Evolutionary conservation across 148 eudicot genomes (phyloP).

Genomic region (Chenopodium quinoa): DNA sequence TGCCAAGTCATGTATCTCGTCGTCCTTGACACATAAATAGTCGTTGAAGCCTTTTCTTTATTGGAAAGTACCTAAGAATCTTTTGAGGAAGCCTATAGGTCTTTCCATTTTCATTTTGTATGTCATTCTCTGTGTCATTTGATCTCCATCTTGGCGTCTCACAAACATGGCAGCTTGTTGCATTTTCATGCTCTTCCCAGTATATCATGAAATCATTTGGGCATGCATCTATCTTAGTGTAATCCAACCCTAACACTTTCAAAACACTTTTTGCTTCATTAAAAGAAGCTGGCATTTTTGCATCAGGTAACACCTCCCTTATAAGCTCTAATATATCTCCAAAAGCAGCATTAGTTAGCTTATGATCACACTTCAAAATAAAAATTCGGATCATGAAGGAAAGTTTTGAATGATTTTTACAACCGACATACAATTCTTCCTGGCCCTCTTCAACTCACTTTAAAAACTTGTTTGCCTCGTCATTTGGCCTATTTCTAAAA

Average conservation of each 20-base stretch:
- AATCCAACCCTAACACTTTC: not conserved
- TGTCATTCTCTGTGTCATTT: not conserved
- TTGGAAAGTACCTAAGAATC: not conserved
- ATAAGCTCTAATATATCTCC: not conserved
- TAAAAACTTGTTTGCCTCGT: not conserved
- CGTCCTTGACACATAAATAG: not conserved
- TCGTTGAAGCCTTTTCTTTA: not conserved
- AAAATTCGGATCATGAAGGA: not conserved
- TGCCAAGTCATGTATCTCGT: not conserved
- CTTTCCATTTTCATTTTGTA: not conserved
- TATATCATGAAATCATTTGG: not conserved
- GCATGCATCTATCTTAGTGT: constrained; percentile 4
- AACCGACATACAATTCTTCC: not conserved
- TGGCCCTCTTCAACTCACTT: not conserved
- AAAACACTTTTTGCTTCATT: constrained; percentile 1
- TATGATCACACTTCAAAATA: constrained; percentile 2
- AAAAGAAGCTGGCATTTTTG: not conserved
- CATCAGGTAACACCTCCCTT: not conserved
- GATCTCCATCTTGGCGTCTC: not conserved
- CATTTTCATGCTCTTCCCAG: not conserved
- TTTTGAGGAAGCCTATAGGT: not conserved
- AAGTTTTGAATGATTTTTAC: not conserved
- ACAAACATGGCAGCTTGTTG: constrained; percentile 3
- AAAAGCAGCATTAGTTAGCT: not conserved
- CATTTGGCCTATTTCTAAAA: not conserved